These are phyloP conservation scores for Trichoderma asperellum DNA, from an alignment of 2,329 filamentous ascomycete genomes.

Conservation along the genomic window DNA sequence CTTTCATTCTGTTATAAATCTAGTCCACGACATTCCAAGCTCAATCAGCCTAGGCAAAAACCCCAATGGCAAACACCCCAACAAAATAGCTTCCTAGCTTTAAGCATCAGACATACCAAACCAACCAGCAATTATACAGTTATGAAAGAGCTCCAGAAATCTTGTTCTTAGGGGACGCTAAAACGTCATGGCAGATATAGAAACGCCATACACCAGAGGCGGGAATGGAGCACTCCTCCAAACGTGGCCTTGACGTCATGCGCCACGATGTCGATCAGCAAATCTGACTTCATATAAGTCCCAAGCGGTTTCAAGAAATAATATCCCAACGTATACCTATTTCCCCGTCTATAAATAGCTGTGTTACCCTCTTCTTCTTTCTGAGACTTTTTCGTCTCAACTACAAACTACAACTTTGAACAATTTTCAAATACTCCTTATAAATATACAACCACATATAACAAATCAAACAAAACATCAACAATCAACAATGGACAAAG, in stretches of 20 bases:
- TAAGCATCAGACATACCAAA: neutral
- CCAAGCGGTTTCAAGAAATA: neutral
- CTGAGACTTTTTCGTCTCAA: neutral
- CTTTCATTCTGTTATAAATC: neutral
- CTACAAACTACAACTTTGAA: neutral
- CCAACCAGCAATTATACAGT: neutral
- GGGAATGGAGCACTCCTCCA: neutral
- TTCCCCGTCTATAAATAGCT: constrained; percentile 4
- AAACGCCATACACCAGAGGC: neutral
- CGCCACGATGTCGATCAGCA: constrained; percentile 26
- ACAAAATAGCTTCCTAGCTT: constrained; percentile 7
- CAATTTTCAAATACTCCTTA: neutral
- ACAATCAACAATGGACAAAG: constrained; percentile 33
- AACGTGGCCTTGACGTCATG: constrained; percentile 28
- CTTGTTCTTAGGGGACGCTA: neutral
- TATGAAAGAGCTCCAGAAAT: neutral
- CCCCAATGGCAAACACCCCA: constrained; percentile 13
- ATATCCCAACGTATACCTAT: neutral
- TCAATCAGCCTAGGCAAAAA: neutral
- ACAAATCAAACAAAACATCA: neutral
- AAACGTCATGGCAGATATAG: constrained; percentile 22
- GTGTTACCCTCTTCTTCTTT: neutral
- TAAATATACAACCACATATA: constrained; percentile 5
- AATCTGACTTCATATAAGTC: neutral
- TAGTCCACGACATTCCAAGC: neutral